phyloP scores from a whole-genome alignment of 2,329 filamentous ascomycete species.

The Ophiostoma ips region DNA sequence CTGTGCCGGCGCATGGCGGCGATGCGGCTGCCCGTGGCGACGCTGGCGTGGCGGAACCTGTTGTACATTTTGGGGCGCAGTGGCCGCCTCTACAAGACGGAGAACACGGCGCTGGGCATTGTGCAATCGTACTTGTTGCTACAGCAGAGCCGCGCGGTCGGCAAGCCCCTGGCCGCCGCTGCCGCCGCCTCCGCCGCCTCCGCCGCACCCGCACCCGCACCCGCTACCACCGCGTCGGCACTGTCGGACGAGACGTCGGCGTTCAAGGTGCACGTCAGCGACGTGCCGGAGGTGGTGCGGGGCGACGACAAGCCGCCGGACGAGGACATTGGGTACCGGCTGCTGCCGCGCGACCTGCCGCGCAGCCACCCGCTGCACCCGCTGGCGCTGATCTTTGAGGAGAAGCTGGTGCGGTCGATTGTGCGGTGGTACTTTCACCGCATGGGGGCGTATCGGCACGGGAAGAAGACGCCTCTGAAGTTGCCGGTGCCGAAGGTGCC shows the following conservation, averaged over 20 bases:
- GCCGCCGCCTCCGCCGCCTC: neutral
- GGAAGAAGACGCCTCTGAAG: neutral
- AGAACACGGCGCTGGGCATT: conserved; percentile 29
- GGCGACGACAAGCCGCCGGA: conserved; percentile 10
- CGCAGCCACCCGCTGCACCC: conserved; percentile 30
- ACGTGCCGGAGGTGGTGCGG: conserved; percentile 25
- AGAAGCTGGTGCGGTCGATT: conserved; percentile 4
- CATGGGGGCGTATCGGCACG: conserved; percentile 16
- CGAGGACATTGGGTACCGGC: conserved; percentile 26
- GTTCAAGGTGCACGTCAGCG: conserved; percentile 29
- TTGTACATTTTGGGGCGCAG: conserved; percentile 30
- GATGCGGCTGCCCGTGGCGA: conserved; percentile 26
- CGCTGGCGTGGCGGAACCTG: conserved; percentile 29
- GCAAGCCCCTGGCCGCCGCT: neutral
- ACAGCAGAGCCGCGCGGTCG: neutral
- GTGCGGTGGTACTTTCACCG: conserved; percentile 30
- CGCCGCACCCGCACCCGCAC: conserved; percentile 6
- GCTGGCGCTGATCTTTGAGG: conserved; percentile 31
- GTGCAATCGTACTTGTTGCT: conserved; percentile 22
- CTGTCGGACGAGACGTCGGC: conserved; percentile 19
- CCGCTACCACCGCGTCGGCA: too few relatives aligned
- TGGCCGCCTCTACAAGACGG: conserved; percentile 31
- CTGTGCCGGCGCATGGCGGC: conserved; percentile 24
- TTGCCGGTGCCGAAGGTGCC: neutral
- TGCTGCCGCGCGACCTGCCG: conserved; percentile 29